Base-by-base conservation (phyloP, 2,329 filamentous ascomycete genomes). In the Furcasterigmium sp. region DNA sequence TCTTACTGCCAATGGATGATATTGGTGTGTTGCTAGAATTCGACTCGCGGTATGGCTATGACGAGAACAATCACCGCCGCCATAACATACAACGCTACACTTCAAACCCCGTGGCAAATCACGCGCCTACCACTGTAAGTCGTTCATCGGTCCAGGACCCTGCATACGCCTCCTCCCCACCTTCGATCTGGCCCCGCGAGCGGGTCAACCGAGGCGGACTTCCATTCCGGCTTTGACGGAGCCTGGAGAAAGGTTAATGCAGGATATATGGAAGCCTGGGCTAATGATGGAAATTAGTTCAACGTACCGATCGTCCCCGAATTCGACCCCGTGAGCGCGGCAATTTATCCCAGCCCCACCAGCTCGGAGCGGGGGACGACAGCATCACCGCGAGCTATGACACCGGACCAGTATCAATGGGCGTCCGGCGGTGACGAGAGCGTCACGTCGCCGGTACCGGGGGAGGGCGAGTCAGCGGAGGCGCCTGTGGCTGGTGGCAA, bases 261-360 rank as follows among this genome's bases (percentile, higher is more conserved):
- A n/a, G n/a, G n/a, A n/a, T n/a, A n/a, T n/a, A n/a, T n/a, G n/a
- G n/a, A n/a, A 7, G 23, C 23, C 23, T 26, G 23, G 11, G 11
- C 23, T 26, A 26, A 26, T 26, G 11, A 15, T 3, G 32, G n/a
- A 35, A 17, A 17, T 17, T 17, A 53, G 51, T 53, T 52, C 19
- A 49, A 53, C 20, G 43, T 51, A 32, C 42, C 43, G n/a, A 44
- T 50, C 13, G 30, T 57, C 8, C 48, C 51, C 21, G 58, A 63
- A 18, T 53, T 56, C 37, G 50, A 50, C 44, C 42, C 51, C 46
- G 26, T 53, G 8, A 50, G 56, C 21, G 48, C 45, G 14, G 38
- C 43, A 40, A 51, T 58, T n/a, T 64, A 65, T 30, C 61, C 61
- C 18, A 64, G 61, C 36, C 60, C 60, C 7, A 55, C 56, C 42